A percentile compares a stretch with the other conserved stretches of the same genome.
Evolutionary conservation across 2,329 filamentous ascomycete genomes (phyloP).

Genomic region (Paramyrothecium sp.): DNA sequence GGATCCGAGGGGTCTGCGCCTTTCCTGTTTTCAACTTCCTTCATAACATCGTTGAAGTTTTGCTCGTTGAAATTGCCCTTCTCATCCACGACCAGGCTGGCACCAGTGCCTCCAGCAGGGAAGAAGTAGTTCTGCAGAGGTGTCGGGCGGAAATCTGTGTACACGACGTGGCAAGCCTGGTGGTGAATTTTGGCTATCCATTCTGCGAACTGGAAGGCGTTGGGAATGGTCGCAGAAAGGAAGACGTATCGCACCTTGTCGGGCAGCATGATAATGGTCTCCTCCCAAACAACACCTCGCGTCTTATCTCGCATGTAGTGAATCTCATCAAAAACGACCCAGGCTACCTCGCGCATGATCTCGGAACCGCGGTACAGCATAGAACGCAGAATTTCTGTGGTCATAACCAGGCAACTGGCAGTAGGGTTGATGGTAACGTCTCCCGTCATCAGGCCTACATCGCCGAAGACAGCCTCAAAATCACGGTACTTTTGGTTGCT

Average conservation of each 20-base stretch:
- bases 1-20: slow-evolving; percentile 80
- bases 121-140: slow-evolving; percentile 98
- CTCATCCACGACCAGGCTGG: slow-evolving; percentile 92
- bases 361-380: slow-evolving; percentile 98
- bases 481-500: slow-evolving; percentile 99
- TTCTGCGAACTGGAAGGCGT: slow-evolving; percentile 98
- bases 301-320: slow-evolving; percentile 96
- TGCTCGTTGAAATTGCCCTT: slow-evolving; percentile 95
- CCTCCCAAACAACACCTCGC: slow-evolving; percentile 97
- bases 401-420: slow-evolving; percentile 97
- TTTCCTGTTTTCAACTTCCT: slow-evolving; percentile 81
- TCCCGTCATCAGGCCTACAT: slow-evolving; percentile 97
- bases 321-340: slow-evolving; percentile 98
- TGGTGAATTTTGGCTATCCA: slow-evolving; percentile 99
- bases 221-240: slow-evolving; percentile 95
- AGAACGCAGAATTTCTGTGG: slow-evolving; percentile 96
- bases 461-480: slow-evolving; percentile 92
- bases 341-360: slow-evolving; percentile 98
- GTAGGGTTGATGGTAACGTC: slow-evolving; percentile 99
- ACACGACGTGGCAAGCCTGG: slow-evolving; percentile 97
- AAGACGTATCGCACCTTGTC: slow-evolving; percentile 99
- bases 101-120: slow-evolving; percentile 86
- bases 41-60: slow-evolving; percentile 97
- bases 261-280: slow-evolving; percentile 95
- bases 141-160: slow-evolving; percentile 96